Percentiles rank a stretch among this genome's conserved stretches.
These are phyloP conservation scores for Gossypium schwendimanii DNA, from an alignment of 441 rosid species.

Conservation along the genomic window DNA sequence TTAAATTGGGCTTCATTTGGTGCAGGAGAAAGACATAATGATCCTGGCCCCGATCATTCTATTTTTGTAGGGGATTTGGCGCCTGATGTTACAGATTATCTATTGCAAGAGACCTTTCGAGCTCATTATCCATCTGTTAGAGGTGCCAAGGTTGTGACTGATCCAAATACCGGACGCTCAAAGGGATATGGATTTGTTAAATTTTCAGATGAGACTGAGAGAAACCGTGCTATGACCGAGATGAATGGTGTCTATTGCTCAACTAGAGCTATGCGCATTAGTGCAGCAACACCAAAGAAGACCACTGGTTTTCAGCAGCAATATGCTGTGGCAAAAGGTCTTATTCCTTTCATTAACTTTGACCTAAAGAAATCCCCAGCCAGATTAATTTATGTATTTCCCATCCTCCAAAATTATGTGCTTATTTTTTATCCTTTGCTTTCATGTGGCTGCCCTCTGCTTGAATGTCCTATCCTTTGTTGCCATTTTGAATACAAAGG, in stretches of 20 bases:
- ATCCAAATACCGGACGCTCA: slow-evolving; percentile 88
- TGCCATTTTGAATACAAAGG: neutral
- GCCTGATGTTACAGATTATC: slow-evolving; percentile 82
- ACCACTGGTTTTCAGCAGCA: slow-evolving; percentile 58
- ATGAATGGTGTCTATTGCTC: slow-evolving; percentile 94
- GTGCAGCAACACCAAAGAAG: slow-evolving; percentile 88
- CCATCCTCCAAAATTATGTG: neutral
- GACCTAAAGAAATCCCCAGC: neutral
- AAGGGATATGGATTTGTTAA: slow-evolving; percentile 95
- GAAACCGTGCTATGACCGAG: slow-evolving; percentile 84
- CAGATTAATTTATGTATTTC: neutral
- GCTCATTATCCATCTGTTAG: slow-evolving; percentile 72
- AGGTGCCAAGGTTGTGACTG: slow-evolving; percentile 98
- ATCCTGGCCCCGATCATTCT: slow-evolving; percentile 87
- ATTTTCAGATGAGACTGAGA: slow-evolving; percentile 77
- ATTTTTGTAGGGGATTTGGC: slow-evolving; percentile 93
- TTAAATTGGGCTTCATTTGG: slow-evolving; percentile 97
- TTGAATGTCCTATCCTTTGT: neutral
- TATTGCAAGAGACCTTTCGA: slow-evolving; percentile 88
- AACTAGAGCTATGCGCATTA: slow-evolving; percentile 88
- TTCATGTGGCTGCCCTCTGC: neutral
- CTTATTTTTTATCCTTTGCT: neutral
- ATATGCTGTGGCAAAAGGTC: slow-evolving; percentile 51
- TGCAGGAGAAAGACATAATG: slow-evolving; percentile 72
- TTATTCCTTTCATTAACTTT: slow-evolving; percentile 3